Conservation (phyloP, 2,329 filamentous ascomycete species). For the Bretziella fagacearum region DNA sequence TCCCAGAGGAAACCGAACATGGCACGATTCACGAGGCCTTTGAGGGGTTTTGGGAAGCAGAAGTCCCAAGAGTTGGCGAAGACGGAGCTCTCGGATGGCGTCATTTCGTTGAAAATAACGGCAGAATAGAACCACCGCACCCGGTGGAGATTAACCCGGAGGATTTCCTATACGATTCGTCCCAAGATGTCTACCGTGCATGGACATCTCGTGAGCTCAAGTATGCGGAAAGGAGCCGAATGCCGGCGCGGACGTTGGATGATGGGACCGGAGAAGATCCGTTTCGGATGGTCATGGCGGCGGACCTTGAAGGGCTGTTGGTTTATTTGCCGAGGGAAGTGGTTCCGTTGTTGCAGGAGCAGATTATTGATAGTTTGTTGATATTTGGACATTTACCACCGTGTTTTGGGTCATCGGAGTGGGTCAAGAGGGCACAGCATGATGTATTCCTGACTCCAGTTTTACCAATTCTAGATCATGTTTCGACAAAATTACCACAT, state of each 20-base stretch:
- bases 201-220: slow-evolving; percentile 40
- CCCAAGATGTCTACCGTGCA: slow-evolving; percentile 31
- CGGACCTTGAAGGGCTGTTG: slow-evolving; percentile 53
- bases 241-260: slow-evolving; percentile 60
- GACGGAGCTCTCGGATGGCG: slow-evolving; percentile 52
- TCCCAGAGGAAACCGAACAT: slow-evolving; percentile 15
- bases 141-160: slow-evolving; percentile 12
- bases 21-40: slow-evolving; percentile 15
- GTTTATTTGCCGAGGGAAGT: slow-evolving; percentile 29
- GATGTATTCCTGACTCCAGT: slow-evolving; percentile 33
- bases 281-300: slow-evolving; percentile 63
- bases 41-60: slow-evolving; percentile 67
- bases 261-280: slow-evolving; percentile 63
- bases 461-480: neutral
- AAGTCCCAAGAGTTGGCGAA: slow-evolving; percentile 65
- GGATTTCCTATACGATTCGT: slow-evolving; percentile 15
- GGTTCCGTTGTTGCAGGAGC: slow-evolving; percentile 23
- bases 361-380: slow-evolving; percentile 53
- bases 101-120: slow-evolving; percentile 25
- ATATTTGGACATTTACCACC: slow-evolving; percentile 29
- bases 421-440: slow-evolving; percentile 23
- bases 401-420: slow-evolving; percentile 16
- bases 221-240: slow-evolving; percentile 29
- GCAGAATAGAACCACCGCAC: neutral
- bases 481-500: neutral